These are phyloP conservation scores for Neolentinus lepideus DNA, from an alignment of 1,284 basidiomycete species.

Conservation along the genomic window DNA sequence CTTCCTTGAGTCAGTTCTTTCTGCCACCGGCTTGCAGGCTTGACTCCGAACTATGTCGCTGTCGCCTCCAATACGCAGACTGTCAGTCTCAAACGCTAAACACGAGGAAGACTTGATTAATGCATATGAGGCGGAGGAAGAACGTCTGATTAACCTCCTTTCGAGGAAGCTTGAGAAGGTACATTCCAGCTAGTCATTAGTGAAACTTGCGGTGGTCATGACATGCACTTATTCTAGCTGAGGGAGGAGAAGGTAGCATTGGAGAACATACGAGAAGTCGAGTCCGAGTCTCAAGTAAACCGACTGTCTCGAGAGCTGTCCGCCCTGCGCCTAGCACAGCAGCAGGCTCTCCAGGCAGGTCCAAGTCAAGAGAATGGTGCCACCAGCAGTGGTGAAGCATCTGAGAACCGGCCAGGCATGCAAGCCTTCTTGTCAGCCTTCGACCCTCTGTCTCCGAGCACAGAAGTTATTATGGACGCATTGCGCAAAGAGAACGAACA, in stretches of 20 bases:
- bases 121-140: constrained; percentile 82
- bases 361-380: constrained; percentile 16
- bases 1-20: not conserved
- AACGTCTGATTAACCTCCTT: constrained; percentile 74
- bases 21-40: not conserved
- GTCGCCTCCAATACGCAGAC: constrained; percentile 52
- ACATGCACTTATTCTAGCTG: constrained; percentile 35
- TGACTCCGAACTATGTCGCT: constrained; percentile 39
- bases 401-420: constrained; percentile 24
- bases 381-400: constrained; percentile 5
- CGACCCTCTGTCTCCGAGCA: constrained; percentile 41
- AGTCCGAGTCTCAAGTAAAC: constrained; percentile 75
- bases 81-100: constrained; percentile 47
- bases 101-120: constrained; percentile 72
- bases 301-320: constrained; percentile 62
- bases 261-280: constrained; percentile 73
- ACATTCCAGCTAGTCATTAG: constrained; percentile 15
- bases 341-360: constrained; percentile 23
- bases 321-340: constrained; percentile 52
- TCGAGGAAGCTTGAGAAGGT: constrained; percentile 78
- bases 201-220: not conserved
- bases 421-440: constrained; percentile 19
- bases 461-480: constrained; percentile 62
- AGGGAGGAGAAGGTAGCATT: constrained; percentile 78
- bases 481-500: constrained; percentile 72